Conservation (phyloP, 305 asterid species). For the Fraxinus xanthoxyloides region DNA sequence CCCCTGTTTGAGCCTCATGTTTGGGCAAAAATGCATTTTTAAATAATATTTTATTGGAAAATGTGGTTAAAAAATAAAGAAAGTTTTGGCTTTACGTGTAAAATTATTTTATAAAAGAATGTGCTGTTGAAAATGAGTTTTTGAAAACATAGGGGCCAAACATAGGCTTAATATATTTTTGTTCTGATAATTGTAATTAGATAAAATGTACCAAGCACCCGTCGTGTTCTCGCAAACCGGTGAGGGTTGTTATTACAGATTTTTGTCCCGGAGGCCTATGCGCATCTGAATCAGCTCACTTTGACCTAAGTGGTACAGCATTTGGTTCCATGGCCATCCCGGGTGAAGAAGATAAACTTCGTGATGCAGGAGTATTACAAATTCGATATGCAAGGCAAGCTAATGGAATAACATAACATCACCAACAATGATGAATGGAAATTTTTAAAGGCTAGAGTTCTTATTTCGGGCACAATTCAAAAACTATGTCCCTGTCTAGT, state of each 20-base stretch:
- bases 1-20: too few relatives aligned
- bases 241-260: constrained; percentile 67
- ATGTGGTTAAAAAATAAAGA: too few relatives aligned
- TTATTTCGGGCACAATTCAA: not conserved
- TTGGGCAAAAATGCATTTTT: too few relatives aligned
- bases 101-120: too few relatives aligned
- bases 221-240: constrained; percentile 49
- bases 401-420: not conserved
- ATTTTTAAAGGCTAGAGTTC: not conserved
- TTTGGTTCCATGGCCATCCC: constrained; percentile 66
- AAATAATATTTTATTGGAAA: too few relatives aligned
- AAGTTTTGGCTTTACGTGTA: too few relatives aligned
- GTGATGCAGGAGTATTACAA: constrained; percentile 49
- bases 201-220: constrained; percentile 54
- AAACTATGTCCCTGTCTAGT: not conserved
- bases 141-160: not conserved
- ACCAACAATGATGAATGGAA: not conserved
- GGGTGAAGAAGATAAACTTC: constrained; percentile 52
- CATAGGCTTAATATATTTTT: not conserved
- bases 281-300: constrained; percentile 45
- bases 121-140: not conserved
- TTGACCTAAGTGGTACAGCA: constrained; percentile 75
- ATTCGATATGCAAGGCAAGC: constrained; percentile 50
- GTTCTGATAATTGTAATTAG: constrained; percentile 17
- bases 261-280: constrained; percentile 55